Evolutionary conservation across 2,329 filamentous ascomycete species (phyloP).

Genomic region (Tolypocladium album): DNA sequence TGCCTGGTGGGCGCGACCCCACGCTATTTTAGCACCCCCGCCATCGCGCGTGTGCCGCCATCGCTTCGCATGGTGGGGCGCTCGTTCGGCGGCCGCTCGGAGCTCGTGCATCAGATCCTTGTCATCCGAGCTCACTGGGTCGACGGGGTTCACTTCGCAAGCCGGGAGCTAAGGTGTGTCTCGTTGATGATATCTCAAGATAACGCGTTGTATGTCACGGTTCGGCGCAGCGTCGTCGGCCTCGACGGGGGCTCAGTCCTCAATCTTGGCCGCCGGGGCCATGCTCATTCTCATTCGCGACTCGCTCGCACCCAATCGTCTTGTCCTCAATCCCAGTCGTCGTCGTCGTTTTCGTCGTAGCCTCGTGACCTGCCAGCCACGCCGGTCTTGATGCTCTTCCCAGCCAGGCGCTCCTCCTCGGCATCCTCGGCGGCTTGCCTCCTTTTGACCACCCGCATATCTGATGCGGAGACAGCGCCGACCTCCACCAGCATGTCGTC

Average conservation of each 20-base stretch:
- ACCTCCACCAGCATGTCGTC: slow-evolving; percentile 74
- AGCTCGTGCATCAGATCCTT: not conserved
- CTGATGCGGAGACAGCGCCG: slow-evolving; percentile 67
- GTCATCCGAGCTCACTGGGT: not conserved
- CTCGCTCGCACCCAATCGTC: not conserved
- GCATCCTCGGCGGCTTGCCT: slow-evolving; percentile 49
- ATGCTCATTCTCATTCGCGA: not conserved
- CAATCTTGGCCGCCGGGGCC: not conserved
- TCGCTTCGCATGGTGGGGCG: not conserved
- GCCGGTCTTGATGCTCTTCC: slow-evolving; percentile 41
- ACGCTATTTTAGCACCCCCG: not conserved
- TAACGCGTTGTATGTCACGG: not conserved
- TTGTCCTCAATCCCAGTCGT: slow-evolving; percentile 49
- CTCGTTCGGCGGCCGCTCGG: not conserved
- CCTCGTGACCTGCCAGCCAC: slow-evolving; percentile 32
- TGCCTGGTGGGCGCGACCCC: not conserved
- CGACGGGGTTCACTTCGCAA: not conserved
- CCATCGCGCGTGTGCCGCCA: not conserved
- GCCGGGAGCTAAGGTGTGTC: not conserved
- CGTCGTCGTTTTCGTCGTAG: slow-evolving; percentile 38
- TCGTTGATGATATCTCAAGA: not conserved
- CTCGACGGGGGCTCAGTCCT: not conserved
- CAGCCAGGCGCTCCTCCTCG: slow-evolving; percentile 42
- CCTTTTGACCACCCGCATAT: slow-evolving; percentile 63
- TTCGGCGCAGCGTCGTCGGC: not conserved